Percentiles rank a stretch among this genome's conserved stretches.
Evolutionary conservation across 2,329 filamentous ascomycete genomes (phyloP).

Genomic region (Hymenoscyphus fructigenus): DNA sequence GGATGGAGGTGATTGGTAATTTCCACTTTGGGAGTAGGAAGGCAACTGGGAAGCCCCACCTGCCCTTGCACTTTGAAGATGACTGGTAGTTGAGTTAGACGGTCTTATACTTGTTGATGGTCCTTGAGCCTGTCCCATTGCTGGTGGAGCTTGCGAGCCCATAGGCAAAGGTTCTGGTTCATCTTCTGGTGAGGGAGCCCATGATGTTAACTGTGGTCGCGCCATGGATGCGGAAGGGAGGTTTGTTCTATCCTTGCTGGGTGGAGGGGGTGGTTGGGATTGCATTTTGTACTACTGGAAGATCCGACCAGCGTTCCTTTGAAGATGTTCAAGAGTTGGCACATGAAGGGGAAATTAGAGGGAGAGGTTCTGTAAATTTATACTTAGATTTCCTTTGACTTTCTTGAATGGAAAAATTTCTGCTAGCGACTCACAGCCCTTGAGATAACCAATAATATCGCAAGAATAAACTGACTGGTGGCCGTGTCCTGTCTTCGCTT

Average conservation of each 20-base stretch:
- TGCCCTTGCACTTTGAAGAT: neutral
- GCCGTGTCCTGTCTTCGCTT: neutral
- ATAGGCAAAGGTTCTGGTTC: neutral
- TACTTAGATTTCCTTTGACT: neutral
- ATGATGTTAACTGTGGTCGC: neutral
- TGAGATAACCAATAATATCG: neutral
- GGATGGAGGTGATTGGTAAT: neutral
- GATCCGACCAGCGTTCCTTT: neutral
- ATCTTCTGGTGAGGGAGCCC: neutral
- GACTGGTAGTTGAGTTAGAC: neutral
- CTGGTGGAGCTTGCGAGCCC: neutral
- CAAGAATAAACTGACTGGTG: neutral
- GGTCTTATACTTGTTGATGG: neutral
- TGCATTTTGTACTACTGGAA: neutral
- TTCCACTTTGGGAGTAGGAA: neutral
- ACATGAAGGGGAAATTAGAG: neutral
- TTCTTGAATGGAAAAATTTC: neutral
- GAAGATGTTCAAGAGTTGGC: neutral
- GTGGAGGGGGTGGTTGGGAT: constrained; percentile 1
- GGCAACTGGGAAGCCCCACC: neutral
- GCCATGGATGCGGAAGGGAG: neutral
- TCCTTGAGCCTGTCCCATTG: neutral
- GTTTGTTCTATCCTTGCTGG: neutral
- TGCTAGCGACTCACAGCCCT: neutral
- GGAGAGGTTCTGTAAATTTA: neutral